A percentile compares a stretch with the other conserved stretches of the same genome.
Conservation (phyloP, 805 yeast genomes). For the Saturnispora dispora region DNA sequence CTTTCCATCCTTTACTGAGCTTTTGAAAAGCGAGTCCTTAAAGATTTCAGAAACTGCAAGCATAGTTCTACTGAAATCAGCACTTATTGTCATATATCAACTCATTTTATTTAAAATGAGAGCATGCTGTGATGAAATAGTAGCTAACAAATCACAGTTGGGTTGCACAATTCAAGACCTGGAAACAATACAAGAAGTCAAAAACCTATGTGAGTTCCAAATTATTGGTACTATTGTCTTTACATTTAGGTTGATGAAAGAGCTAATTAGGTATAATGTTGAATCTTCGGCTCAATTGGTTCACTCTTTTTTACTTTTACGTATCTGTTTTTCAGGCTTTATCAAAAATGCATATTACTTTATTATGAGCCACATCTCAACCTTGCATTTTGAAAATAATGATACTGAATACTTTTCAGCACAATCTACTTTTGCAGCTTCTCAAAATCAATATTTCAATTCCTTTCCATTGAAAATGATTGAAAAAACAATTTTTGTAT, state of each 20-base stretch:
- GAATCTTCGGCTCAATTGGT: background rate
- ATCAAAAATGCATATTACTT: background rate
- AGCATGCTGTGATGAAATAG: background rate
- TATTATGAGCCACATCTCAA: background rate
- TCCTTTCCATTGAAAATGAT: background rate
- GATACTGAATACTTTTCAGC: background rate
- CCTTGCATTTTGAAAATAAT: background rate
- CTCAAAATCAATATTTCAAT: background rate
- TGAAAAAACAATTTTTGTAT: background rate
- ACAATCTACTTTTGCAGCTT: background rate
- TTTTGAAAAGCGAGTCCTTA: background rate
- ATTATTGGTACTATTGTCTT: background rate
- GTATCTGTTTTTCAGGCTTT: background rate
- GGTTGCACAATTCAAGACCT: background rate
- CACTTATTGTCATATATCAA: slow-evolving; percentile 1
- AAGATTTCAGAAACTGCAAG: background rate
- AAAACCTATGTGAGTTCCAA: slow-evolving; percentile 1
- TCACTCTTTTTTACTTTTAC: background rate
- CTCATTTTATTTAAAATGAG: slow-evolving; percentile 3
- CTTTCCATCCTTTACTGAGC: background rate
- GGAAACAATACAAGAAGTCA: background rate
- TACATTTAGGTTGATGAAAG: slow-evolving; percentile 2
- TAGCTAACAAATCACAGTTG: background rate
- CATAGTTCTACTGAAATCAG: background rate
- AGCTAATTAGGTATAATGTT: background rate